Base-by-base conservation (phyloP, 306 rosid species). In the Inga oerstediana region DNA sequence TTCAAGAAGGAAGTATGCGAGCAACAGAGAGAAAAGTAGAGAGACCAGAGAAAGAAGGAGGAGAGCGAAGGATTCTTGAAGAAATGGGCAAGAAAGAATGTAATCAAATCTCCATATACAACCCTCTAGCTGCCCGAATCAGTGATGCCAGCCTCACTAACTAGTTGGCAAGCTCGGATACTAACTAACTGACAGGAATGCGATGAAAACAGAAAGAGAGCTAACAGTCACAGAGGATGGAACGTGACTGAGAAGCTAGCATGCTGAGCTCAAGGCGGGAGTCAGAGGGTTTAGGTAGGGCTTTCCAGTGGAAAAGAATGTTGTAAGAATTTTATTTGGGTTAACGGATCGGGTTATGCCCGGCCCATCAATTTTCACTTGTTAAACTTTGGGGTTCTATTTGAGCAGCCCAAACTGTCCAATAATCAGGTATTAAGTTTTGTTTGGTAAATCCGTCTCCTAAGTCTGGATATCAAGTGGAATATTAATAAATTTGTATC, bases 271-370 rank as follows among this genome's bases (percentile, higher is more conserved):
- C 8, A 16, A 16, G 77, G 35, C 11, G 30, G 5, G 56, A 44
- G 44, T 0, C 64, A 15, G 19, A 62, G 71, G 76, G 80, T 54
- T 82, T 81, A 48, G 68, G 67, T 27, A 64, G 80, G 80, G 75
- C 27, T 74, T 78, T 62, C 16, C 44, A 1, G 3, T 7, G 67
- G 2, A 15, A 34, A 54, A 4, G 11, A 19, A 30, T 0, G 65
- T 19, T 12, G 19, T 5, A 0, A 2, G 68, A 74, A 3, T 2
- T 48, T 9, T 2, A 69, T 76, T 39, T 58, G 24, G 52, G 52
- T 67, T 58, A 20, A 19, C 34, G 66, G 66, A 13, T 14, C 80
- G 41, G 80, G 39, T 65, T 24, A 6, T 2, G 2, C 20, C 75
- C 76, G 6, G 9, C 39, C 76, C 54, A 43, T 4, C 35, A 10